phyloP scores from a whole-genome alignment of 1,139 yeast species.

The Pneumocystis jirovecii region DNA sequence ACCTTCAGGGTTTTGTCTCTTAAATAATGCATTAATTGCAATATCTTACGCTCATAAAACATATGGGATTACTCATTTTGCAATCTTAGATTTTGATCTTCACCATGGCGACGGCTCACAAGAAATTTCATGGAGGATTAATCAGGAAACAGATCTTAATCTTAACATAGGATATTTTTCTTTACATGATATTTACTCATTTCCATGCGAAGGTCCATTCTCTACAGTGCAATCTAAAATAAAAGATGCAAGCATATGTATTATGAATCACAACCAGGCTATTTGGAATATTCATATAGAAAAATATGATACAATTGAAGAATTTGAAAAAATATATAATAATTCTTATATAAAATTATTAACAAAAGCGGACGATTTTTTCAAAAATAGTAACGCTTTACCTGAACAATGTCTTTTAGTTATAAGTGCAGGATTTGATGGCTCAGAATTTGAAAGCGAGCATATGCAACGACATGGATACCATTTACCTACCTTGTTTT shows the following conservation, averaged over 20 bases:
- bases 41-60: slow-evolving; percentile 59
- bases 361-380: slow-evolving; percentile 53
- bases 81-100: slow-evolving; percentile 65
- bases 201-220: slow-evolving; percentile 53
- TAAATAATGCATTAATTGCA: slow-evolving; percentile 71
- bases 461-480: slow-evolving; percentile 80
- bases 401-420: slow-evolving; percentile 44
- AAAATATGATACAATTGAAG: slow-evolving; percentile 45
- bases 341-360: slow-evolving; percentile 48
- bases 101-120: slow-evolving; percentile 93
- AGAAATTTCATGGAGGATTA: slow-evolving; percentile 67
- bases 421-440: slow-evolving; percentile 79
- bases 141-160: slow-evolving; percentile 21
- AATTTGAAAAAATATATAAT: slow-evolving; percentile 50
- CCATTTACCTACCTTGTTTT: slow-evolving; percentile 70
- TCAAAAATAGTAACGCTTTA: slow-evolving; percentile 30
- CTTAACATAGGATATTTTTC: slow-evolving; percentile 70
- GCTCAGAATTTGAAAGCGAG: slow-evolving; percentile 66
- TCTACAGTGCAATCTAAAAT: slow-evolving; percentile 33
- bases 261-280: slow-evolving; percentile 60
- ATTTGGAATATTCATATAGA: slow-evolving; percentile 79
- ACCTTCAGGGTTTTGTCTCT: slow-evolving; percentile 76
- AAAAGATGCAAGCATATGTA: slow-evolving; percentile 66
- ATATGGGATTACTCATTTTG: slow-evolving; percentile 64
- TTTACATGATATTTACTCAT: slow-evolving; percentile 71